These are phyloP conservation scores for Diaporthe ilicicola DNA, from an alignment of 2,329 filamentous ascomycete genomes.

Conservation along the genomic window DNA sequence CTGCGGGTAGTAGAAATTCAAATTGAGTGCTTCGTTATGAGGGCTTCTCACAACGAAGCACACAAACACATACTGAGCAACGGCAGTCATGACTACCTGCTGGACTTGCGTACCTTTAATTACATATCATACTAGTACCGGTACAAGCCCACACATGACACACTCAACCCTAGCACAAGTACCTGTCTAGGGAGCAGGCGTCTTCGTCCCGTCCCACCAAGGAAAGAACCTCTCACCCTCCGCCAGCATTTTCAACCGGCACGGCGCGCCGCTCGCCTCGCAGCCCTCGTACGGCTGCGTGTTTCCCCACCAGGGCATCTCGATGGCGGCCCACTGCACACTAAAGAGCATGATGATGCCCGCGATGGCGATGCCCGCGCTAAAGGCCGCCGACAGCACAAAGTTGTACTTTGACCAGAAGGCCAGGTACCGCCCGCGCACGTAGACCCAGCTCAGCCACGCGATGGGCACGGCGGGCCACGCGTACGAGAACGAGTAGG, in stretches of 20 bases:
- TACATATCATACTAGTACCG: too few species aligned
- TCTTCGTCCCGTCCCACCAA: slow-evolving; percentile 22
- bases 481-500: slow-evolving; percentile 58
- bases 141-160: too few species aligned
- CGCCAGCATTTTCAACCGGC: slow-evolving; percentile 14
- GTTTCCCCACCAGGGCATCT: slow-evolving; percentile 61
- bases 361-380: slow-evolving; percentile 58
- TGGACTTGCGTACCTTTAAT: too few species aligned
- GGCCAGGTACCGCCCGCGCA: slow-evolving; percentile 52
- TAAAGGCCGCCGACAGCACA: slow-evolving; percentile 60
- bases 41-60: too few species aligned
- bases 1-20: too few species aligned
- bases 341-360: slow-evolving; percentile 64
- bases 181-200: neutral
- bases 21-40: too few species aligned
- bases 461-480: slow-evolving; percentile 52
- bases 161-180: too few species aligned
- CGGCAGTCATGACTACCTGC: too few species aligned
- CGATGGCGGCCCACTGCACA: slow-evolving; percentile 53
- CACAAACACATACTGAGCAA: too few species aligned
- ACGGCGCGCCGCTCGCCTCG: slow-evolving; percentile 15
- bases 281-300: slow-evolving; percentile 25
- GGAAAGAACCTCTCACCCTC: slow-evolving; percentile 24
- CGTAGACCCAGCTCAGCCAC: slow-evolving; percentile 57
- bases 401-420: slow-evolving; percentile 66